Percentiles rank a stretch among this genome's conserved stretches.
These are phyloP conservation scores for Amphibolis antarctica DNA, from an alignment of 106 monocot species.

Conservation along the genomic window DNA sequence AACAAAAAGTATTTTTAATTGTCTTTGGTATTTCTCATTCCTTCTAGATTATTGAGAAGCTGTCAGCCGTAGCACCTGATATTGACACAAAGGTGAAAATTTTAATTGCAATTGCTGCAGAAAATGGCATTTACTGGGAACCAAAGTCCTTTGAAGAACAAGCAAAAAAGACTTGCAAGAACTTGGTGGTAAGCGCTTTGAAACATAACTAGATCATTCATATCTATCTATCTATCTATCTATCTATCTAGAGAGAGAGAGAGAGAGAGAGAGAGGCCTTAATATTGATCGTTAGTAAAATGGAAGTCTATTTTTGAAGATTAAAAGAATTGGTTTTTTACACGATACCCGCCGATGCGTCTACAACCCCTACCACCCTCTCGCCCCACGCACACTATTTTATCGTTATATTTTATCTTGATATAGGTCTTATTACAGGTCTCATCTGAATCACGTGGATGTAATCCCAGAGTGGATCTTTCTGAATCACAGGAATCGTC, in stretches of 20 bases:
- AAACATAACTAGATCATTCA: background rate
- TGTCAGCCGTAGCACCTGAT: slow-evolving; percentile 65
- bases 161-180: slow-evolving; percentile 30
- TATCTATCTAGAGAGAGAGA: no score
- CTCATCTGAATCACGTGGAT: slow-evolving; percentile 43
- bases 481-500: background rate
- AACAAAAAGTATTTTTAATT: background rate
- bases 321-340: no score
- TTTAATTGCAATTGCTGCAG: slow-evolving; percentile 51
- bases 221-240: background rate
- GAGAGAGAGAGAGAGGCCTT: slow-evolving; percentile 76
- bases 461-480: slow-evolving; percentile 16
- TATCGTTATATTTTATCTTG: no score
- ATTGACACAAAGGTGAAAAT: slow-evolving; percentile 43
- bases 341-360: no score
- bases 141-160: slow-evolving; percentile 50
- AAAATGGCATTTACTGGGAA: slow-evolving; percentile 69
- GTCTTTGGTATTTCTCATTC: background rate
- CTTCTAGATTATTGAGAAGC: slow-evolving; percentile 67
- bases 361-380: no score
- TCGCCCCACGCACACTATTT: no score
- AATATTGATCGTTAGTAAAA: slow-evolving; percentile 64
- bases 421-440: no score
- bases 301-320: no score
- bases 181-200: slow-evolving; percentile 36